Percentiles rank a stretch among this genome's conserved stretches.
Evolutionary conservation across 176 grass and related monocot species (phyloP).

Genomic region (Phoenix roebelenii): DNA sequence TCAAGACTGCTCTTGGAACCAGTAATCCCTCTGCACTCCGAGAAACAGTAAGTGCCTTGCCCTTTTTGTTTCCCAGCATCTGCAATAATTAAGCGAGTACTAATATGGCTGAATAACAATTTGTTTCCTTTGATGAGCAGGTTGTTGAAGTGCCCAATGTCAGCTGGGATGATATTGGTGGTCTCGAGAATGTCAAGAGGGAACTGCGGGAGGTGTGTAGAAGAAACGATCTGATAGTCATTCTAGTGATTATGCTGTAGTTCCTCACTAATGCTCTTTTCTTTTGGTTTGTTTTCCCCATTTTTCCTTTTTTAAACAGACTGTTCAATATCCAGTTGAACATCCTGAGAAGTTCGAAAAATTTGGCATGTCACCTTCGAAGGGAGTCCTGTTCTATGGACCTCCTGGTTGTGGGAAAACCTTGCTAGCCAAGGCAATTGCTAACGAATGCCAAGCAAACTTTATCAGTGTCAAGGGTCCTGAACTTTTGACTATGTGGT

Average conservation of each 20-base stretch:
- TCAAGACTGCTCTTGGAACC: conserved; percentile 9
- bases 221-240: conserved; percentile 21
- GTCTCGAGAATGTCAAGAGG: conserved; percentile 48
- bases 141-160: conserved; percentile 55
- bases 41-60: background rate
- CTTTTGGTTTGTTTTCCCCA: background rate
- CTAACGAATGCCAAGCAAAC: conserved; percentile 89
- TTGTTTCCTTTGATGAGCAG: conserved; percentile 20
- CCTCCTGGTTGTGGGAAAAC: conserved; percentile 86
- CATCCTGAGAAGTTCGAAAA: conserved; percentile 90
- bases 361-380: conserved; percentile 85
- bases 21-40: conserved; percentile 8
- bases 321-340: conserved; percentile 81
- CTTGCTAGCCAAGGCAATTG: conserved; percentile 83
- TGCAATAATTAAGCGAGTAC: no score
- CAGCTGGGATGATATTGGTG: conserved; percentile 62
- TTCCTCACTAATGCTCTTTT: background rate
- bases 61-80: no score
- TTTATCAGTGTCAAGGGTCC: conserved; percentile 88
- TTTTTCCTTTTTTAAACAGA: conserved; percentile 19
- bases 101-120: background rate
- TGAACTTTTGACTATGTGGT: conserved; percentile 84
- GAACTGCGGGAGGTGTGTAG: conserved; percentile 39
- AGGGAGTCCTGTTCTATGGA: conserved; percentile 85
- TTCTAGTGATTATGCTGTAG: no score